Percentiles rank a stretch among this genome's conserved stretches.
Evolutionary conservation across 108 stramenopile genomes (phyloP).

Genomic region (Skeletonema potamos): DNA sequence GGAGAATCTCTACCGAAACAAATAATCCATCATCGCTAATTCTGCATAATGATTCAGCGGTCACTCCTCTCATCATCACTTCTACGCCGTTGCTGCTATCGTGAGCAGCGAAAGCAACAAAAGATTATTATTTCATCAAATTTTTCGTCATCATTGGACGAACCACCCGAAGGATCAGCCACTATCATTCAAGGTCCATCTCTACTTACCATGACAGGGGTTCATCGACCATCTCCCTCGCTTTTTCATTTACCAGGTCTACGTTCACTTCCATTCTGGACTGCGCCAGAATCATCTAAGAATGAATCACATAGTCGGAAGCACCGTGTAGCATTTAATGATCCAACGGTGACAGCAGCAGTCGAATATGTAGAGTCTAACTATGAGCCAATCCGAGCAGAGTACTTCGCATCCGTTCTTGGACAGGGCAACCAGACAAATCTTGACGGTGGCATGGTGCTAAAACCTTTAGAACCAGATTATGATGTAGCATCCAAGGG

Average conservation of each 20-base stretch:
- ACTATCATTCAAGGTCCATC: conserved; percentile 83
- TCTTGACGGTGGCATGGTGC: conserved; percentile 4
- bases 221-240: conserved; percentile 76
- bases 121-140: neutral
- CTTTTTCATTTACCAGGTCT: conserved; percentile 75
- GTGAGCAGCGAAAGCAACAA: neutral
- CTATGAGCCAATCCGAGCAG: conserved; percentile 56
- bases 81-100: neutral
- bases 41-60: neutral
- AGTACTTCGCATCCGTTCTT: conserved; percentile 61
- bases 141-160: neutral
- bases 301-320: conserved; percentile 12
- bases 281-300: conserved; percentile 11
- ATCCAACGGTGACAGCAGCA: conserved; percentile 62
- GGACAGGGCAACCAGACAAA: conserved; percentile 23
- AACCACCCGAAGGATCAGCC: conserved; percentile 16
- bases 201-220: conserved; percentile 59
- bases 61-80: neutral
- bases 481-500: conserved; percentile 57
- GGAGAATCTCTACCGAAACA: too few species aligned
- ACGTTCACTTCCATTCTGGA: conserved; percentile 76
- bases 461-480: conserved; percentile 53
- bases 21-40: neutral
- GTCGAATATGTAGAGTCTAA: conserved; percentile 68
- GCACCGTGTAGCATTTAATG: conserved; percentile 74